Base-by-base conservation (phyloP, 495 filamentous ascomycete species). In the Copromyces sp. region DNA sequence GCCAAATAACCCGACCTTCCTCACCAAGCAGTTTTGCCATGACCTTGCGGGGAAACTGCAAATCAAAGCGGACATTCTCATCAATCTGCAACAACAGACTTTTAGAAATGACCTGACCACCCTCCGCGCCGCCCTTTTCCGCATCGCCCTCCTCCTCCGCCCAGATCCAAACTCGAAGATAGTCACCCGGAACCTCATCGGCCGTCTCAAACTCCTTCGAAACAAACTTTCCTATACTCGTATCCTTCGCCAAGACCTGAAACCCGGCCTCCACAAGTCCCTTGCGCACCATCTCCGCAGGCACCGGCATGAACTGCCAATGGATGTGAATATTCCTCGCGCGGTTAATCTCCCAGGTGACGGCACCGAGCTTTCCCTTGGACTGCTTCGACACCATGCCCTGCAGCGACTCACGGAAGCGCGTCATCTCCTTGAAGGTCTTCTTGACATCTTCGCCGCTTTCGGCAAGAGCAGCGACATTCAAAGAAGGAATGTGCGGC, bases 281-380 rank as follows among this genome's bases (percentile, higher is more conserved):
- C 53, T 88, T 87, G 11, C 78, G 79, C 47, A 97, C 85, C 32
- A 92, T 80, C 12, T 89, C 85, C 0, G 84, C 78, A 0, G 91
- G 86, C 1, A 97, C 86, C 3, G 95, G 95, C 39, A 98, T 84
- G 76, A 96, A 95, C 83, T 99, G 95, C 95, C 95, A 98, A 77
- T 97, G 95, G 0, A 88, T 85, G 78, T 99, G 95, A 70, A 98
- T 90, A 32, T 93, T 93, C 12, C 85, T 85, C 3, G 82, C 83
- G 20, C 94, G 89, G 76, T 89, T 93, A 74, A 99, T 90, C 82
- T 98, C 95, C 87, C 93, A 99, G 0, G 94, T 95, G 3, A 98
- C 92, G 9, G 91, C 87, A 38, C 94, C 94, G 4, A 97, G 85
- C 72, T 83, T 81, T 77, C 85, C 80, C 74, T 83, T 82, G 9